Evolutionary conservation across 2,329 filamentous ascomycete species (phyloP), one percentile per base, ranked within the genome.

Genomic region (Ambrosiella xylebori): DNA sequence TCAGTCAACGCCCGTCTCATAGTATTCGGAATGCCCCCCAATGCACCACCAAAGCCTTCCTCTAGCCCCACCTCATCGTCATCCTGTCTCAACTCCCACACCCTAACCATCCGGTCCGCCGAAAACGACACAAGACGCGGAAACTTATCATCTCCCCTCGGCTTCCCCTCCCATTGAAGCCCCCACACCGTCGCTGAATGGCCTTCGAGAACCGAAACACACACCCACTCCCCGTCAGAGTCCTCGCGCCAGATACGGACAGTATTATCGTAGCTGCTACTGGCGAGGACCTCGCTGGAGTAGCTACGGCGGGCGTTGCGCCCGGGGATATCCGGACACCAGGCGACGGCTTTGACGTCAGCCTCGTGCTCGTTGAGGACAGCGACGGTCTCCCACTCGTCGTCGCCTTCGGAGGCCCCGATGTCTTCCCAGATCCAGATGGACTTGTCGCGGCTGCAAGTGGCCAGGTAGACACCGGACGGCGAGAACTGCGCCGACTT

Each of bases 351-450:
- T 69, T 98, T 98, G 63, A 98, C 90, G 70, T 98, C 93, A 19
- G 87, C 90, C 52, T 90, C 86, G 68, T 98, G 93, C 71, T 97
- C 93, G 70, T 87, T 88, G 65, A 97, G 76, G 57, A 97, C 91
- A 0, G 91, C 93, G 13, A 97, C 83, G 1, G 93, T 97, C 76
- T 98, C 93, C 74, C 90, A 97, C 68, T 97, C 93, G 68, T 95
- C 91, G 58, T 95, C 90, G 13, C 84, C 86, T 63, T 86, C 84
- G 58, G 73, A 72, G 7, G 72, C 71, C 44, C 80, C 79, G 57
- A 96, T 79, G 68, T 97, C 93, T 71, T 98, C 93, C 93, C 93
- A 98, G 65, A 98, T 88, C 93, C 93, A 98, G 15, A 97, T 88
- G 13, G 81, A 86, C 73, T 97, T 97, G 69, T 98, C 93, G 54